phyloP scores from a whole-genome alignment of 2,329 filamentous ascomycete species.

The Colletotrichum sp. region DNA sequence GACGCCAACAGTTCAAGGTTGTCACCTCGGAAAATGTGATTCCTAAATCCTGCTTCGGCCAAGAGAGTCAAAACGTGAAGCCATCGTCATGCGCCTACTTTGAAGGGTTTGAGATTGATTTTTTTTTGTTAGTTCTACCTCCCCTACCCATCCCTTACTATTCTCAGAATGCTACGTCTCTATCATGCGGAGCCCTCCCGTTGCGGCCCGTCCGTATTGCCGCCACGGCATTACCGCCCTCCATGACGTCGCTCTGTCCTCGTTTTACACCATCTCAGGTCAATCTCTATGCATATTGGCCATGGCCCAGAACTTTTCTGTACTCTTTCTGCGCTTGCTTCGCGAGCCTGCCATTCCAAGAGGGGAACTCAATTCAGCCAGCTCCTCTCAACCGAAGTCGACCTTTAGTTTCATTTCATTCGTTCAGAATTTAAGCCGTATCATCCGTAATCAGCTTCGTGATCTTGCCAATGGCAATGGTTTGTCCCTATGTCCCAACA shows the following conservation, averaged over 20 bases:
- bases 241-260: constrained; percentile 5
- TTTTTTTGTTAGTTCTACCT: neutral
- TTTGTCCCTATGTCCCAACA: constrained; percentile 76
- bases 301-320: neutral
- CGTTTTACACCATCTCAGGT: neutral
- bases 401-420: neutral
- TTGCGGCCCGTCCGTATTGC: constrained; percentile 1
- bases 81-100: constrained; percentile 14
- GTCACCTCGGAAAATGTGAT: neutral
- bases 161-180: neutral
- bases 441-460: constrained; percentile 75
- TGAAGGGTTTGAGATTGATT: neutral
- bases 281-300: constrained; percentile 5
- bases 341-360: neutral
- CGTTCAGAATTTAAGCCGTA: constrained; percentile 26
- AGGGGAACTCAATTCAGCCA: neutral
- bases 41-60: neutral
- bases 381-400: neutral
- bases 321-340: neutral
- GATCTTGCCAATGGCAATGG: constrained; percentile 99
- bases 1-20: neutral
- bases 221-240: neutral
- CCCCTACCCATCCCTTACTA: neutral
- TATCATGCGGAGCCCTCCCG: neutral
- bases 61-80: constrained; percentile 13